Base-by-base conservation (phyloP, 306 rosid species). In the Corylus avellana region DNA sequence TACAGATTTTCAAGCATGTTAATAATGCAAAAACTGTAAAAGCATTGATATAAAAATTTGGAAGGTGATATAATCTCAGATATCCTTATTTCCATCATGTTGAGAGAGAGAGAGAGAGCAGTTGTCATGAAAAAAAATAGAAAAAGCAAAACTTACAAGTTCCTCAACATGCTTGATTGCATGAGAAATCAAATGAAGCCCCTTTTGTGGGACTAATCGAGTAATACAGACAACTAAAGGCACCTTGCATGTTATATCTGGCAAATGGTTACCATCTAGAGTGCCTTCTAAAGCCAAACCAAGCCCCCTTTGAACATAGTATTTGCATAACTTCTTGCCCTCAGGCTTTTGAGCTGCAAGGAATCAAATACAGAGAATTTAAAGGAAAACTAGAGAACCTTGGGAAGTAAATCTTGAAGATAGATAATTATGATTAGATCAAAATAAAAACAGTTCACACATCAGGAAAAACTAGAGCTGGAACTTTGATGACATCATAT, bases 181-280 rank as follows among this genome's bases (percentile, higher is more conserved):
- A 25, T 74, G 87, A 58, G 35, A 58, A 37, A 84, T 84, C 75
- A 84, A 80, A 74, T 84, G 87, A 51, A 84, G 87, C 50, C 87
- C 87, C 72, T 84, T 84, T 54, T 84, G 87, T 57, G 87, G 82
- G 5, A 84, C 87, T 13, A 84, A 75, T 53, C 87, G 87, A 73
- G 85, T 84, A 22, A 84, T 77, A 63, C 87, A 80, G 17, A 84
- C 80, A 68, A 84, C 87, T 79, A 84, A 84, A 27, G 87, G 87
- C 71, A 77, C 70, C 74, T 76, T 80, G 75, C 20, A 58, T 66
- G 67, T 46, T 25, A 68, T 48, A 69, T 68, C 82, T 14, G 48
- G 14, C 58, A 68, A 77, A 62, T 53, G 74, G 27, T 80, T 54
- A 8, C 70, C 78, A 46, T 53, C 46, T 42, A 22, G 56, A 59